Evolutionary conservation across 2,329 filamentous ascomycete species (phyloP).

Genomic region (Lecanicillium sp.): DNA sequence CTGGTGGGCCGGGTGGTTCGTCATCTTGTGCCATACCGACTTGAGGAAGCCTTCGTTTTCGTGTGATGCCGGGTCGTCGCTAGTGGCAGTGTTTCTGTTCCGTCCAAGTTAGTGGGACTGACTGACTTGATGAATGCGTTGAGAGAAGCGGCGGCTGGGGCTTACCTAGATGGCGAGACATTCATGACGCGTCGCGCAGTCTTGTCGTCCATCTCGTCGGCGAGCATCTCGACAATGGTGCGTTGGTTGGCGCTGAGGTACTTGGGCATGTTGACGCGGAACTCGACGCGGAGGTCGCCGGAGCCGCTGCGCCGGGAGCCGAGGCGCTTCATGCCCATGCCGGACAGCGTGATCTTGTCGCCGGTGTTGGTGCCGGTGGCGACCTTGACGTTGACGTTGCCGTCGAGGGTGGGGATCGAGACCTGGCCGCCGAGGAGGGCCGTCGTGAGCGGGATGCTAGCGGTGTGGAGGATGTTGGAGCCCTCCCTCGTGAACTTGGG

Average conservation of each 20-base stretch:
- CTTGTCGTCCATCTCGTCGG: slow-evolving; percentile 92
- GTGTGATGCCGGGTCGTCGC: slow-evolving; percentile 44
- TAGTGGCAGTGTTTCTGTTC: slow-evolving; percentile 13
- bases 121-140: too few species aligned
- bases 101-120: neutral
- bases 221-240: slow-evolving; percentile 89
- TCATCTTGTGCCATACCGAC: slow-evolving; percentile 86
- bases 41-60: slow-evolving; percentile 88
- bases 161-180: slow-evolving; percentile 34
- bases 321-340: slow-evolving; percentile 92
- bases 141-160: too few species aligned
- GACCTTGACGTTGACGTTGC: slow-evolving; percentile 84
- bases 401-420: slow-evolving; percentile 81
- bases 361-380: slow-evolving; percentile 87
- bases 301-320: slow-evolving; percentile 57
- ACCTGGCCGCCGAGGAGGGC: slow-evolving; percentile 89
- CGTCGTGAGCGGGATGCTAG: slow-evolving; percentile 85
- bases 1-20: slow-evolving; percentile 61
- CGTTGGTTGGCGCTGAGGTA: slow-evolving; percentile 87
- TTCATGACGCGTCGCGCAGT: slow-evolving; percentile 92
- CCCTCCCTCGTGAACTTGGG: slow-evolving; percentile 82
- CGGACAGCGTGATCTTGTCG: slow-evolving; percentile 80
- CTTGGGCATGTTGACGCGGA: slow-evolving; percentile 92
- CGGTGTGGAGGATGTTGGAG: slow-evolving; percentile 88
- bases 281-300: slow-evolving; percentile 89